phyloP scores from a whole-genome alignment of 106 monocot genomes.

The Agapanthus africanus region DNA sequence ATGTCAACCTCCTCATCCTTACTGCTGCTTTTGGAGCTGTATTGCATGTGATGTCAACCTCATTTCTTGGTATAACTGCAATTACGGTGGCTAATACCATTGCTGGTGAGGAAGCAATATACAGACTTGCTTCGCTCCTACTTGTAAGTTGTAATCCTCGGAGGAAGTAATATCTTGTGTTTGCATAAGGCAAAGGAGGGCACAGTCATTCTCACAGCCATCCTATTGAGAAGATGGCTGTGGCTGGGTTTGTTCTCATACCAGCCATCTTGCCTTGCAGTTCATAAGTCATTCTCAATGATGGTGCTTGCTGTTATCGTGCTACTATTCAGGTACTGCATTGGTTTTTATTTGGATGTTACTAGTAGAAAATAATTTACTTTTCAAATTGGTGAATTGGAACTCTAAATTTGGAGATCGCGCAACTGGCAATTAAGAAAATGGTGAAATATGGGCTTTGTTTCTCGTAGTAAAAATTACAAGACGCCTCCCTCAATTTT shows the following conservation, averaged over 20 bases:
- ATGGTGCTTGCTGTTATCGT: slow-evolving; percentile 85
- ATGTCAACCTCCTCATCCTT: too few relatives aligned
- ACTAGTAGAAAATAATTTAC: too few relatives aligned
- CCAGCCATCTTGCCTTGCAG: slow-evolving; percentile 90
- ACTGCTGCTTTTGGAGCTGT: slow-evolving; percentile 87
- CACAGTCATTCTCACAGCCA: slow-evolving; percentile 82
- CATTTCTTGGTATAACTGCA: slow-evolving; percentile 82
- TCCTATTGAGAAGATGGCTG: slow-evolving; percentile 95
- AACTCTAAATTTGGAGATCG: too few relatives aligned
- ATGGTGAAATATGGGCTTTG: neutral
- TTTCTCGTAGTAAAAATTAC: too few relatives aligned
- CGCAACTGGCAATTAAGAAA: neutral
- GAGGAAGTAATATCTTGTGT: slow-evolving; percentile 56
- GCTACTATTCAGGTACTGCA: slow-evolving; percentile 85
- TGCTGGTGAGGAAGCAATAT: slow-evolving; percentile 89
- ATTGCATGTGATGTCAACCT: slow-evolving; percentile 86
- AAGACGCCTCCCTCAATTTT: too few relatives aligned
- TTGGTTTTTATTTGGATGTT: too few relatives aligned
- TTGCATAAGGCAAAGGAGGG: slow-evolving; percentile 62
- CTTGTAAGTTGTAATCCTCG: slow-evolving; percentile 59
- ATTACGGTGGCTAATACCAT: slow-evolving; percentile 87
- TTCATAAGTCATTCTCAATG: slow-evolving; percentile 89
- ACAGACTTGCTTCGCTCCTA: slow-evolving; percentile 69
- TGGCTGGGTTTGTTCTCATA: slow-evolving; percentile 84
- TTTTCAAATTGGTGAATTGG: too few relatives aligned